A percentile compares a stretch with the other conserved stretches of the same genome.
These are phyloP conservation scores for Climacium dendroides DNA, from an alignment of 225 moss, liverwort and hornwort genomes.

Conservation along the genomic window DNA sequence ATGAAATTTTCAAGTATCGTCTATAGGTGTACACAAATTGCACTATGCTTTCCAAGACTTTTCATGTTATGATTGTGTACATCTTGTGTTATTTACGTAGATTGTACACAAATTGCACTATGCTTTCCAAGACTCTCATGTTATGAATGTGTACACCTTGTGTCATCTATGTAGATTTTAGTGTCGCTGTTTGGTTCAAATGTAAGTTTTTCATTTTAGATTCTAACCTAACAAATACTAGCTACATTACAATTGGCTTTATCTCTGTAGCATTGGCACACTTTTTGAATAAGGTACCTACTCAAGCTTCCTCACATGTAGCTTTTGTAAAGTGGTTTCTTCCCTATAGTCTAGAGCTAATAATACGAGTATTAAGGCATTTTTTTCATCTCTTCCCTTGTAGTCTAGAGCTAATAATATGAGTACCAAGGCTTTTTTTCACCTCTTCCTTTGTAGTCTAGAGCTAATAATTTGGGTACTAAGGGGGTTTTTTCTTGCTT, in stretches of 20 bases:
- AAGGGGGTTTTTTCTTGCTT: no score
- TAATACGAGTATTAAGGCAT: rapidly evolving
- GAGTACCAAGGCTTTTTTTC: no score
- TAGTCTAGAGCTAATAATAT: rapidly evolving
- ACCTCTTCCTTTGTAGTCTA: rapidly evolving
- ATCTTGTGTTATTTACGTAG: no score
- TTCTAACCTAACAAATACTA: not conserved
- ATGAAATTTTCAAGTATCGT: not conserved
- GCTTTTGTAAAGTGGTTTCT: no score
- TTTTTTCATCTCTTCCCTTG: not conserved
- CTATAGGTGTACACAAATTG: rapidly evolving
- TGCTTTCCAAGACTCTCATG: not conserved
- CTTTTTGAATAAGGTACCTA: not conserved
- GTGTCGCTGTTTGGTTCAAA: rapidly evolving
- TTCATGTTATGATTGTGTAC: rapidly evolving
- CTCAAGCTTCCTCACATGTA: rapidly evolving
- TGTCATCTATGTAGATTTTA: not conserved
- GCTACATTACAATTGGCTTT: rapidly evolving
- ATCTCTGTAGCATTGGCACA: not conserved
- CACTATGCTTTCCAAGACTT: not conserved
- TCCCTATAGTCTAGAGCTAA: rapidly evolving
- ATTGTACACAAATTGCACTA: not conserved
- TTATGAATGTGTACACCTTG: not conserved
- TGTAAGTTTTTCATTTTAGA: not conserved
- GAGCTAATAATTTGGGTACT: rapidly evolving